Evolutionary conservation across 768 basidiomycete genomes (phyloP), one percentile per base, ranked within the genome.

Genomic region (Daedalea quercina): DNA sequence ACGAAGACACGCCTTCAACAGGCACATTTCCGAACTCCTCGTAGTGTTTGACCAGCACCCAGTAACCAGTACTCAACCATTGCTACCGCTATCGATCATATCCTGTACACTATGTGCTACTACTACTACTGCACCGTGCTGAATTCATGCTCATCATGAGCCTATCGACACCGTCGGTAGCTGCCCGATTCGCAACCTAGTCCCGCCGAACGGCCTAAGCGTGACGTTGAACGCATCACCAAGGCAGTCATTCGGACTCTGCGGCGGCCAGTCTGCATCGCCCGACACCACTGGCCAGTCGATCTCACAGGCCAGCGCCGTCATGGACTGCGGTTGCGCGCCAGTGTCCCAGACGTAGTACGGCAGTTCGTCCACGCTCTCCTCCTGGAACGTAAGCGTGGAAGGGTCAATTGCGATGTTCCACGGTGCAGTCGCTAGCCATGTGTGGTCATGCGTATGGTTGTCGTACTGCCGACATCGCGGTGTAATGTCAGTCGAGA

Each of bases 391-490:
- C 28, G 51, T 34, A n/a, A 71, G 57, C 28, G 65, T 66, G 22
- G 61, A 58, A 0, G 76, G 76, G 60, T 82, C 78, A 53, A 80
- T 79, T 11, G 79, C 79, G 58, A 75, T 79, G 57, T 78, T 74
- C 79, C 79, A 81, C 11, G 67, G 57, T 1, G 61, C 68, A 2
- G 73, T 73, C 7, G 79, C 72, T 48, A 77, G 75, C 46, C 46
- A 47, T 3, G 20, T 31, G 28, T 47, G 46, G n/a, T 47, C 46
- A 19, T 47, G 46, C 11, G 46, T 47, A 26, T 47, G 25, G 20
- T 47, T 47, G 25, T 47, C 46, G 28, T 47, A 47, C 46, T 47
- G 46, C 17, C n/a, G 26, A 11, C 9, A 7, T 6, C 44, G 25
- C 8, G 28, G 28, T 4, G 4, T 11, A 31, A n/a, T 17, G 20